phyloP scores from a whole-genome alignment of 768 basidiomycete species.

The Gymnopilus dilepis region DNA sequence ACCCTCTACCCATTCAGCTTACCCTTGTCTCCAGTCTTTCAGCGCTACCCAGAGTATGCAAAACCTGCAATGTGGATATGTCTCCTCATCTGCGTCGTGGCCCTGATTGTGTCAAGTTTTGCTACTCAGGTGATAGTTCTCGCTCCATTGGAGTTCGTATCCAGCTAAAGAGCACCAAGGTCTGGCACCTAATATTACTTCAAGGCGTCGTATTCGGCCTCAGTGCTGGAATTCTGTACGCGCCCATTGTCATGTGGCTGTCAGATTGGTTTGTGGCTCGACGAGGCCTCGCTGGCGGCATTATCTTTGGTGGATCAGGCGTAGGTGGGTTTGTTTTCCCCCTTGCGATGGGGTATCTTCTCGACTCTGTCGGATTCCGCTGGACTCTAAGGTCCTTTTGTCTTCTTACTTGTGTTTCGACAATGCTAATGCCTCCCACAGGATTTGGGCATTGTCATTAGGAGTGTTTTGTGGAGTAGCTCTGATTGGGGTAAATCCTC shows the following conservation, averaged over 20 bases:
- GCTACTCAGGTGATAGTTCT: slow-evolving; percentile 7
- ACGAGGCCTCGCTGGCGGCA: slow-evolving; percentile 17
- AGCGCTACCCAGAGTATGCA: slow-evolving; percentile 18
- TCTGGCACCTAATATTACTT: slow-evolving; percentile 17
- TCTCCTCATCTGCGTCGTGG: slow-evolving; percentile 5
- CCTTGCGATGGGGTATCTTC: slow-evolving; percentile 13
- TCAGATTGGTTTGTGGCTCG: slow-evolving; percentile 18
- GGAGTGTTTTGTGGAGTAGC: slow-evolving; percentile 17
- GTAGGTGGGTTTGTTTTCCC: slow-evolving; percentile 17
- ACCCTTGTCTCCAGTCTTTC: slow-evolving; percentile 9
- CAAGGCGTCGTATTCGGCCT: slow-evolving; percentile 19
- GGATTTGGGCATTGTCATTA: slow-evolving; percentile 14
- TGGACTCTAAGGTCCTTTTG: slow-evolving; percentile 3
- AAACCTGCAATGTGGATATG: slow-evolving; percentile 17
- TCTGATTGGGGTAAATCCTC: slow-evolving; percentile 14
- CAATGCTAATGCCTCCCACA: neutral
- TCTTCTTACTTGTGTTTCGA: neutral
- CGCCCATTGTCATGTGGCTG: slow-evolving; percentile 18
- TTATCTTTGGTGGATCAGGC: slow-evolving; percentile 19
- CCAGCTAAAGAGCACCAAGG: neutral
- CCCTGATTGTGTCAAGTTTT: slow-evolving; percentile 17
- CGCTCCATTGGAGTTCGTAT: neutral
- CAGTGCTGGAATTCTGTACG: slow-evolving; percentile 16
- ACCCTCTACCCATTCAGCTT: neutral
- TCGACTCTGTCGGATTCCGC: slow-evolving; percentile 10